Evolutionary conservation across 345 rosid species (phyloP).

Genomic region (Cardamine chenopodiifolia): DNA sequence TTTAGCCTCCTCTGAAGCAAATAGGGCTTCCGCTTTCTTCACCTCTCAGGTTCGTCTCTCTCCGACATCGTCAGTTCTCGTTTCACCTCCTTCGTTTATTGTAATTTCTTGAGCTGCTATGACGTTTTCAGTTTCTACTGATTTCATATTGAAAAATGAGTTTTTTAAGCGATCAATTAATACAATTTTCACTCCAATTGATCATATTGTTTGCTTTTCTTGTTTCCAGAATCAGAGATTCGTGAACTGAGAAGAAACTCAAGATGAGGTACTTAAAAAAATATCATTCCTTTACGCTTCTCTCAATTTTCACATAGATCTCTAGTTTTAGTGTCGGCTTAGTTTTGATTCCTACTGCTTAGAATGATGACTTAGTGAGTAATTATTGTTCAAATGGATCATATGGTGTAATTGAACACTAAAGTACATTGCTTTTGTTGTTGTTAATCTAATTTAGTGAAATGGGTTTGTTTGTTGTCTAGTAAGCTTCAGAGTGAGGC

Average conservation of each 20-base stretch:
- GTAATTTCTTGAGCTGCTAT: background rate
- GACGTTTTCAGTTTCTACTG: background rate
- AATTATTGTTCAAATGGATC: background rate
- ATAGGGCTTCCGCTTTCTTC: constrained; percentile 34
- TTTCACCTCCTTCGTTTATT: background rate
- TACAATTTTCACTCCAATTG: background rate
- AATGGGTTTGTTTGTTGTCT: background rate
- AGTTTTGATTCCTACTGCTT: background rate
- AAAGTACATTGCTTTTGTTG: background rate
- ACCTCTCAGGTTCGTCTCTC: constrained; percentile 35
- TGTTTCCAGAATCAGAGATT: constrained; percentile 22
- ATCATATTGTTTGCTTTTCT: background rate
- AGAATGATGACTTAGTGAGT: background rate
- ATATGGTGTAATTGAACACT: background rate
- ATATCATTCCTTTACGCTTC: background rate
- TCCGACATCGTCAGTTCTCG: background rate
- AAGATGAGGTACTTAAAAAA: constrained; percentile 31
- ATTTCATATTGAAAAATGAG: background rate
- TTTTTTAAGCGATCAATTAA: background rate
- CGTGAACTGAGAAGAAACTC: constrained; percentile 15
- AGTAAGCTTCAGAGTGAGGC: constrained; percentile 82
- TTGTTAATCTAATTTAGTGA: constrained; percentile 5
- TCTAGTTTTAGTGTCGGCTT: background rate
- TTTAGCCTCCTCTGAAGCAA: constrained; percentile 22
- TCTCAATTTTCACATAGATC: background rate